Evolutionary conservation across 257 asterid genomes (phyloP), one percentile per base, ranked within the genome.

Genomic region (Przewalskia tangutica): DNA sequence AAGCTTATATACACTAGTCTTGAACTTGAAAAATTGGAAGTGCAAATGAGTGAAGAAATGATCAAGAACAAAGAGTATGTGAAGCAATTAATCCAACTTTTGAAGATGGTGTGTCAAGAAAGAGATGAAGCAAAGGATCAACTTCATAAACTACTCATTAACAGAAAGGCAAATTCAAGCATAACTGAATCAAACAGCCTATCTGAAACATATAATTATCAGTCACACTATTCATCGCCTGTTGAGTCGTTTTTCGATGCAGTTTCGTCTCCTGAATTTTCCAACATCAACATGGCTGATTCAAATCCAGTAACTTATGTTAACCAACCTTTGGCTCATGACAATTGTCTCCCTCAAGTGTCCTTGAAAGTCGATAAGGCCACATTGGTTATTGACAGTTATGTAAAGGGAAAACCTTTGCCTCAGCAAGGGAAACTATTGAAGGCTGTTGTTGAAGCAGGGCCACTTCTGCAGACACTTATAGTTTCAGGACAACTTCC

Each of bases 401-500:
- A n/a, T 79, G 82, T 79, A 42, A 79, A 79, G 20, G 82, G 75
- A 62, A 78, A 56, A 78, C 3, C 27, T 18, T 56, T 59, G 23
- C 55, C 73, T 1, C 89, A 88, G 79, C 89, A 82, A n/a, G 99
- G 99, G 65, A 89, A 83, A 48, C 83, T 95, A 23, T 63, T 95
- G 70, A 85, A 92, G 84, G 86, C 97, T 17, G 97, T 95, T 2
- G 84, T 90, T 40, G 93, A 85, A 70, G 87, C 93, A 6, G 94
- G 97, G 7, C 98, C 98, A 2, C 90, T 91, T 53, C 94, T 95
- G 4, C 91, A 89, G 85, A 86, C 91, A 2, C 93, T 91, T 70
- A 87, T 95, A 1, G 87, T 95, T 23, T 94, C 98, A 1, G 98
- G 97, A 6, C 91, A 97, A n/a, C 92, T 95, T 50, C 98, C 98